These are phyloP conservation scores for Kodamaea kaohsiungensis DNA, from an alignment of 805 yeast genomes.

Conservation along the genomic window DNA sequence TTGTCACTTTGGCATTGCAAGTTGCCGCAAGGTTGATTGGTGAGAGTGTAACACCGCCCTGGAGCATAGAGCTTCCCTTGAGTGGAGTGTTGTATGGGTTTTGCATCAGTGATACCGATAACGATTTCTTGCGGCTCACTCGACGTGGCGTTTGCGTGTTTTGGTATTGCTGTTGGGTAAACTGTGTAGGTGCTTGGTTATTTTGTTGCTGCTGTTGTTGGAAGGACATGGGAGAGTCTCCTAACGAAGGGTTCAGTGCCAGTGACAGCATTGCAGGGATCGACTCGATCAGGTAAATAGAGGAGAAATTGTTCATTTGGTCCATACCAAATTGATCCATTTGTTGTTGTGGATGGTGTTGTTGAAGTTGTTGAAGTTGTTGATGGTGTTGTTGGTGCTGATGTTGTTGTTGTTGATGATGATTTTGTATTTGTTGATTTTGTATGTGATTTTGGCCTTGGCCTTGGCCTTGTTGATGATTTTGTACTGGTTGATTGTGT, in stretches of 20 bases:
- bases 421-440: not conserved
- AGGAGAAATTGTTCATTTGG: not conserved
- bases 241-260: constrained; percentile 34
- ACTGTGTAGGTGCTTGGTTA: not conserved
- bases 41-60: constrained; percentile 15
- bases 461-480: constrained; percentile 24
- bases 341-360: constrained; percentile 20
- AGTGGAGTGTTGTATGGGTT: constrained; percentile 34
- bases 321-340: constrained; percentile 9
- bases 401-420: not conserved
- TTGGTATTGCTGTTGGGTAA: constrained; percentile 10
- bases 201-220: not conserved
- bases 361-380: constrained; percentile 18
- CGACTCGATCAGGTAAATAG: constrained; percentile 29
- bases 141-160: constrained; percentile 35
- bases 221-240: constrained; percentile 33
- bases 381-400: constrained; percentile 20
- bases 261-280: constrained; percentile 39
- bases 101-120: constrained; percentile 31
- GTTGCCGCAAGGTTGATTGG: constrained; percentile 22
- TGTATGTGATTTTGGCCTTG: not conserved
- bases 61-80: constrained; percentile 18
- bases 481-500: not conserved
- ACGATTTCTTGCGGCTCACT: constrained; percentile 32
- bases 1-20: constrained; percentile 28